Base-by-base conservation (phyloP, 192 early-diverging fungal genomes). In the Allomyces arbusculus region DNA sequence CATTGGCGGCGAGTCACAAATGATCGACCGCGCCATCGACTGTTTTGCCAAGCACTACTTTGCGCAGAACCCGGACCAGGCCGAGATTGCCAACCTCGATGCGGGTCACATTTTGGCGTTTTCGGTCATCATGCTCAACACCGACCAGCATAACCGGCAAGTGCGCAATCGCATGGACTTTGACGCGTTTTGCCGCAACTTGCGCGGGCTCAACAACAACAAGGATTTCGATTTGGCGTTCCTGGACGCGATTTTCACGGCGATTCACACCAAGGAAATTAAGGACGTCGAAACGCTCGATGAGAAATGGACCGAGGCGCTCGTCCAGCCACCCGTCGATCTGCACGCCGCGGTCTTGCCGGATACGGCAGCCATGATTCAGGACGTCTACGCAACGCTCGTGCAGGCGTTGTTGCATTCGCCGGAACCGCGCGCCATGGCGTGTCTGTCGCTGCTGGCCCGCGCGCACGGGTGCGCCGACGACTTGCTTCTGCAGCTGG, bases 41-140 rank as follows among this genome's bases (percentile, higher is more conserved):
- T 80, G 82, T 5, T 99, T 99, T 78, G 84, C 97, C 10, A 79
- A 80, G 8, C 80, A 74, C 0, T 99, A 90, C 69, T 92, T 83
- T 77, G 83, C 82, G 71, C 69, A 72, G 64, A 64, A 65, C n/a
- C 72, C 66, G 16, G 50, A 79, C 72, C 28, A 81, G 19, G 68
- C 61, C 20, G 79, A 87, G n/a, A 83, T 97, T 69, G 87, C 84
- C 10, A 87, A 78, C 65, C 79, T 85, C 64, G 86, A 90, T 61
- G 89, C 90, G 22, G 86, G 87, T 1, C 93, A 89, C 68, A 82
- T 99, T 26, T 79, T 99, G 40, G 79, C 94, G 0, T 99, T 88
- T 66, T 90, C 95, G 1, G 81, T 97, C 26, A 91, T 99, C 62
- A 91, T 99, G 87, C 79, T 99, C 69, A 99, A 99, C 73, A 97